phyloP scores from a whole-genome alignment of 306 rosid genomes.

The Rosa persica region DNA sequence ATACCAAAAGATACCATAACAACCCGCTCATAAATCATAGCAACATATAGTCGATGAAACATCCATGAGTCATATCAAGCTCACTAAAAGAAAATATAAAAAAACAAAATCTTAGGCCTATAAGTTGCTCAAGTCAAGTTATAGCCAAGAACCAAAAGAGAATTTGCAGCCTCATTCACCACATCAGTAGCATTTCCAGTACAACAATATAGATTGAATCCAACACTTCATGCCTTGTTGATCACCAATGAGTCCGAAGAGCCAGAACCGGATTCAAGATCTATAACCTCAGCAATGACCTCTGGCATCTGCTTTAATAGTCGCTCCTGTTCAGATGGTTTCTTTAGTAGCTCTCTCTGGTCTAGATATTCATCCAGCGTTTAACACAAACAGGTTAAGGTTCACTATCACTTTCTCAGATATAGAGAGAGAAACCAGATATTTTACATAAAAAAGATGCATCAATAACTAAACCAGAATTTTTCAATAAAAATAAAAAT shows the following conservation, averaged over 20 bases:
- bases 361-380: slow-evolving; percentile 31
- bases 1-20: background rate
- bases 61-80: background rate
- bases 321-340: slow-evolving; percentile 30
- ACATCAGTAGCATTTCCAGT: background rate
- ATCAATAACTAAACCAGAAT: background rate
- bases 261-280: background rate
- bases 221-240: background rate
- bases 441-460: background rate
- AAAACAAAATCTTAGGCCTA: background rate
- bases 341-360: slow-evolving; percentile 31
- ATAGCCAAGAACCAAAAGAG: background rate
- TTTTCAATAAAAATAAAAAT: background rate
- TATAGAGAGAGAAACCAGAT: background rate
- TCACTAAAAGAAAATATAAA: background rate
- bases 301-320: slow-evolving; percentile 25
- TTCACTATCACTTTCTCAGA: background rate
- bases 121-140: background rate
- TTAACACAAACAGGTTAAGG: slow-evolving; percentile 26
- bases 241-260: background rate
- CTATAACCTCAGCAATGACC: slow-evolving; percentile 26
- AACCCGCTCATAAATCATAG: background rate
- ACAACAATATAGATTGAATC: background rate
- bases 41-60: background rate
- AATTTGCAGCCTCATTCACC: background rate